These are phyloP conservation scores for Lyophyllum semitale DNA, from an alignment of 768 basidiomycete species.

Conservation along the genomic window DNA sequence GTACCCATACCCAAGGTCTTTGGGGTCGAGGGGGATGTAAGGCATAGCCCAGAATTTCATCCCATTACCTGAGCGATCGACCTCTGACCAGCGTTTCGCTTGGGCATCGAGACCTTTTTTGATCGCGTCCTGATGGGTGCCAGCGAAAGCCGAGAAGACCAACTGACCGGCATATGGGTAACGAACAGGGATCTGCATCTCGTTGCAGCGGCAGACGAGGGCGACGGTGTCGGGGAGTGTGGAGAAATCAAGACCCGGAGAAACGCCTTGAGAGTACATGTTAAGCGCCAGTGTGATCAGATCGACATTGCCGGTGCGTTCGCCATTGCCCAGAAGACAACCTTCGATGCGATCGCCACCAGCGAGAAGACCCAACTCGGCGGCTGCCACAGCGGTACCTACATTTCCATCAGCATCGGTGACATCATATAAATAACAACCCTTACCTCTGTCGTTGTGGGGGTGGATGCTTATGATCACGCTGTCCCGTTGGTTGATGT, in stretches of 20 bases:
- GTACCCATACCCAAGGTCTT: slow-evolving; percentile 81
- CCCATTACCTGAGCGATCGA: slow-evolving; percentile 43
- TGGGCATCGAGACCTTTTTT: slow-evolving; percentile 85
- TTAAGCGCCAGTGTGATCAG: slow-evolving; percentile 82
- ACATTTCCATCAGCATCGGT: not conserved
- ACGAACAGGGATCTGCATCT: slow-evolving; percentile 75
- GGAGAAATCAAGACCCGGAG: slow-evolving; percentile 75
- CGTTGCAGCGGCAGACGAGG: slow-evolving; percentile 78
- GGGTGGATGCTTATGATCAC: slow-evolving; percentile 75
- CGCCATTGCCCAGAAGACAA: slow-evolving; percentile 83
- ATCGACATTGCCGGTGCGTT: slow-evolving; percentile 86
- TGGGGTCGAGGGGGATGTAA: slow-evolving; percentile 84
- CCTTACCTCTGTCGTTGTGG: slow-evolving; percentile 76
- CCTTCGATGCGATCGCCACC: slow-evolving; percentile 85
- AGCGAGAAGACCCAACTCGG: slow-evolving; percentile 76
- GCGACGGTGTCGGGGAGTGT: slow-evolving; percentile 74
- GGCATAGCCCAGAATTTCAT: slow-evolving; percentile 71
- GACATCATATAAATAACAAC: not conserved
- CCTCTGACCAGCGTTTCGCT: slow-evolving; percentile 49
- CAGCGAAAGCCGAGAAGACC: slow-evolving; percentile 86
- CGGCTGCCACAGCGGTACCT: slow-evolving; percentile 79
- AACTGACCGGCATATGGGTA: slow-evolving; percentile 85
- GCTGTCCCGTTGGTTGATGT: slow-evolving; percentile 72
- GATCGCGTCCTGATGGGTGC: slow-evolving; percentile 84
- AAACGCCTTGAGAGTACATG: slow-evolving; percentile 80